phyloP scores from a whole-genome alignment of 2,329 filamentous ascomycete species.

The Colletotrichum sp. region DNA sequence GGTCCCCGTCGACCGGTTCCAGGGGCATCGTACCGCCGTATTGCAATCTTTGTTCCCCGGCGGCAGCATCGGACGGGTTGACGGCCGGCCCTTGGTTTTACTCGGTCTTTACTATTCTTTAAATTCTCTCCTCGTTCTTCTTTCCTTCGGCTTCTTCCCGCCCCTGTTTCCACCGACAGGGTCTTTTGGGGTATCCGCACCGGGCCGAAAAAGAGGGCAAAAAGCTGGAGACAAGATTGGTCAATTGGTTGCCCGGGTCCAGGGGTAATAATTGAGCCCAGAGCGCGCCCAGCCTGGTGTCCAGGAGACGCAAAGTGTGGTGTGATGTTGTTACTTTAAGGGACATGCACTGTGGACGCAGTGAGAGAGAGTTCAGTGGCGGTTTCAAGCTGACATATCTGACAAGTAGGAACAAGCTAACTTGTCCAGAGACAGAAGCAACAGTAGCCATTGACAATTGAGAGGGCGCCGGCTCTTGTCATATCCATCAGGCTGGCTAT shows the following conservation, averaged over 20 bases:
- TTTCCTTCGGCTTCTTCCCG: not conserved
- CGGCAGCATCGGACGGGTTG: not conserved
- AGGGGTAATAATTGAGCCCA: not conserved
- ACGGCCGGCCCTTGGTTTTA: not conserved
- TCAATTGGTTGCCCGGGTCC: not conserved
- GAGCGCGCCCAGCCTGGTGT: not conserved
- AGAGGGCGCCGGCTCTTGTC: not conserved
- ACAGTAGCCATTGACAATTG: not conserved
- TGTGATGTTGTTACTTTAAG: not conserved
- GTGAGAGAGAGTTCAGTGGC: not conserved
- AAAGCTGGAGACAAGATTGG: not conserved
- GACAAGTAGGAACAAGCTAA: not conserved
- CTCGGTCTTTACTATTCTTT: not conserved
- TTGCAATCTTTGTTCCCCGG: not conserved
- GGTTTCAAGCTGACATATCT: not conserved
- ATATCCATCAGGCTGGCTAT: not conserved
- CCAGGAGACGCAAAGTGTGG: not conserved
- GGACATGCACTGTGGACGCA: not conserved
- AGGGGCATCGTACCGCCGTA: not conserved
- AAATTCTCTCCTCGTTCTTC: not conserved
- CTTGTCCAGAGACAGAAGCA: not conserved
- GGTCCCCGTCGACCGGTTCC: not conserved
- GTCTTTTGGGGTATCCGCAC: constrained; percentile 7
- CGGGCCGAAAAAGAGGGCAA: constrained; percentile 2
- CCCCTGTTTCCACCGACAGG: constrained; percentile 1